Base-by-base conservation (phyloP, 345 rosid genomes). In the Hibiscus syriacus region DNA sequence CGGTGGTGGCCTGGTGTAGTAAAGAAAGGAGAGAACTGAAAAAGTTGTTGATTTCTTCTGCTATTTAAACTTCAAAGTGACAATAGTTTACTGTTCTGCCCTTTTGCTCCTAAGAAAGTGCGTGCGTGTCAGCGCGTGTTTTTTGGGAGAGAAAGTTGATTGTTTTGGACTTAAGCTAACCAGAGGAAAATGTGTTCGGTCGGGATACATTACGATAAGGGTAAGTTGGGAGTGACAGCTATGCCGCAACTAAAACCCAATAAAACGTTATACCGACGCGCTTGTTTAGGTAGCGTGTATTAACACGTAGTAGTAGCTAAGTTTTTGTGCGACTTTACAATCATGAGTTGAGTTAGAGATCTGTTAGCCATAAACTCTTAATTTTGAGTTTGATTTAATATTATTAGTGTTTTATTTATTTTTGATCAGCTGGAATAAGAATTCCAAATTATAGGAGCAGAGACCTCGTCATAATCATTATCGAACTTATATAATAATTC, bases 1-100 rank as follows among this genome's bases (percentile, higher is more conserved):
- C n/a, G 38, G 38, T 34, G 67, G 66, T 25, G 48, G n/a, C n/a
- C n/a, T 92, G 69, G 62, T 22, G 48, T n/a, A 58, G 49, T 71
- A 65, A 74, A 71, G 20, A 16, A 13, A 13, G 55, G 2, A 26
- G 4, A 2, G 1, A 10, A 8, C 1, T 1, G 1, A n/a, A 60
- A 34, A 36, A 3, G 2, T 9, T 10, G 16, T 19, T 49, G 19
- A 20, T 50, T 36, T 36, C 0, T 26, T 55, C 19, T 54, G 55
- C 4, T 2, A 12, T 4, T 4, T 29, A 34, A 67, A 13, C 59
- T 6, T 3, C 17, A 53, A 67, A 43, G 66, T 5, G 66, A 62
- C 22, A 62, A 62, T 20, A 5, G 64, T 6, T 62, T 9, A 5
- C 19, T 13, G 12, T 4, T 9, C 38, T 34, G 38, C 7, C 26